Percentiles rank a stretch among this genome's conserved stretches.
Evolutionary conservation across 208 protist species (phyloP).

Genomic region (Giardia duodenalis): DNA sequence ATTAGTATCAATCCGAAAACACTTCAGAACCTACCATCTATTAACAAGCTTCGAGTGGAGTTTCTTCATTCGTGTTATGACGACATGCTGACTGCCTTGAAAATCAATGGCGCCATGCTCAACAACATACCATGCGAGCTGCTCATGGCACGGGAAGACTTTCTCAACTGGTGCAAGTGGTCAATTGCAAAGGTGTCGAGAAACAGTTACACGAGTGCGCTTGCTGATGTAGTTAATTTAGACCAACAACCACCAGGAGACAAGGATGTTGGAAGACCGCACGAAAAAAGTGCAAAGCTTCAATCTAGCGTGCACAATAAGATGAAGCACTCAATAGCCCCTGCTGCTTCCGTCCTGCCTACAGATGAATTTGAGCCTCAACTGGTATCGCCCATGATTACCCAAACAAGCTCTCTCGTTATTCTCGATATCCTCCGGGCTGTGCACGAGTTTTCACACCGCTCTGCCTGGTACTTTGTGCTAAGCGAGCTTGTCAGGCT

Average conservation of each 20-base stretch:
- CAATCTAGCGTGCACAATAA: too few relatives aligned
- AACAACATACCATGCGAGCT: not conserved
- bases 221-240: not conserved
- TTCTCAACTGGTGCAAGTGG: not conserved
- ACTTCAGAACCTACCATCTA: constrained; percentile 8
- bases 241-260: not conserved
- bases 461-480: constrained; percentile 15
- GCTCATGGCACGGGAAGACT: not conserved
- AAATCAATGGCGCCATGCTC: constrained; percentile 26
- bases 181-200: not conserved
- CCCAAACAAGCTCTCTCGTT: not conserved
- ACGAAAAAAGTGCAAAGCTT: too few relatives aligned
- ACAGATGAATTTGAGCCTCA: not conserved
- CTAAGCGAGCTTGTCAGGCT: not conserved
- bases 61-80: not conserved
- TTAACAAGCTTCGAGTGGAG: not conserved
- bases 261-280: too few relatives aligned
- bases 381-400: not conserved
- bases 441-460: not conserved
- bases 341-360: too few relatives aligned
- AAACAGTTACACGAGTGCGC: not conserved
- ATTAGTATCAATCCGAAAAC: not conserved
- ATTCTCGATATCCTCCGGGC: not conserved
- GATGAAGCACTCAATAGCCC: too few relatives aligned
- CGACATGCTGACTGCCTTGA: not conserved